A percentile compares a stretch with the other conserved stretches of the same genome.
Evolutionary conservation across 2,329 filamentous ascomycete species (phyloP).

Genomic region (Malbranchea cinnamomea): DNA sequence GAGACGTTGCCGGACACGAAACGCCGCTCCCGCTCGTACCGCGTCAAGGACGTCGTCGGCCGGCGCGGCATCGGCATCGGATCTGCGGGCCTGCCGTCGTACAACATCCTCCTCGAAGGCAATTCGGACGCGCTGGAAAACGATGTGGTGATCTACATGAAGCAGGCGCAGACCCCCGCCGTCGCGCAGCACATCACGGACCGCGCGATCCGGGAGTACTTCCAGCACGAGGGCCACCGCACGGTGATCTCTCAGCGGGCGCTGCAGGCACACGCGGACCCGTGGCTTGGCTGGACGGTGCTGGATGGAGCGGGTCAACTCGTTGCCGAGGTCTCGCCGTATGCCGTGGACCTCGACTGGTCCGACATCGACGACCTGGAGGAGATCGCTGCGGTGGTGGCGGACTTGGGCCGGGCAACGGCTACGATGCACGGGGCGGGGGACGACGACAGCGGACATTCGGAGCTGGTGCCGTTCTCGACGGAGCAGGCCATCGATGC

Average conservation of each 20-base stretch:
- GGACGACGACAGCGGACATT: constrained; percentile 10
- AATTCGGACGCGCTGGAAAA: constrained; percentile 11
- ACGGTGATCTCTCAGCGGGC: constrained; percentile 12
- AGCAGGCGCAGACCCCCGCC: constrained; percentile 8
- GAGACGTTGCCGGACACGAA: constrained; percentile 6
- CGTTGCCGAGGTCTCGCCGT: constrained; percentile 12
- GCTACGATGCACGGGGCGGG: constrained; percentile 12
- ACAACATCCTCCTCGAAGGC: constrained; percentile 11
- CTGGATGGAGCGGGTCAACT: constrained; percentile 11
- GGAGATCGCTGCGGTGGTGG: constrained; percentile 9
- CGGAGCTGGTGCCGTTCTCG: constrained; percentile 11
- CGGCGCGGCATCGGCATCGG: constrained; percentile 11
- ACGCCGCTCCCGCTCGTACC: constrained; percentile 1
- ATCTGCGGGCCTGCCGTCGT: constrained; percentile 11
- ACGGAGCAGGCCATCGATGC: constrained; percentile 9
- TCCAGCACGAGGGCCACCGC: constrained; percentile 10
- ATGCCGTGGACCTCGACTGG: constrained; percentile 12
- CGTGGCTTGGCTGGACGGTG: constrained; percentile 13
- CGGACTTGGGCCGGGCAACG: constrained; percentile 10
- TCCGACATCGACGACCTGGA: constrained; percentile 10
- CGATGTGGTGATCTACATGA: constrained; percentile 12
- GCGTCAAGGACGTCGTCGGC: constrained; percentile 11
- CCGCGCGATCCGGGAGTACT: constrained; percentile 7
- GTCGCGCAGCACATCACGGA: constrained; percentile 8
- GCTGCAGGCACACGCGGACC: constrained; percentile 10